Evolutionary conservation across 1,139 yeast genomes (phyloP).

Genomic region (Magnusiomyces sp.): DNA sequence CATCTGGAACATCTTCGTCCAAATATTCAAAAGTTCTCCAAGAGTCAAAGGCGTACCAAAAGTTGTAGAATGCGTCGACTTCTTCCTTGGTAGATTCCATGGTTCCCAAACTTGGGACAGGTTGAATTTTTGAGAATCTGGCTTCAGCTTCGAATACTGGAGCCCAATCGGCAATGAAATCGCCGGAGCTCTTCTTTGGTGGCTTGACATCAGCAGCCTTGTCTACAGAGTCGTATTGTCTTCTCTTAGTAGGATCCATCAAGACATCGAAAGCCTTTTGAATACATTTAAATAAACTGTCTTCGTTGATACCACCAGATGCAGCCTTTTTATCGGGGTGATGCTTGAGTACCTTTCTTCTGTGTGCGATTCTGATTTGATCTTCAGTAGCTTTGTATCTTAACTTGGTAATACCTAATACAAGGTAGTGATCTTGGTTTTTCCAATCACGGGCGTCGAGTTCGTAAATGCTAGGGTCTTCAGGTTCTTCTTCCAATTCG

Average conservation of each 20-base stretch:
- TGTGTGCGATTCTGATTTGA: slow-evolving; percentile 93
- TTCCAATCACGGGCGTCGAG: slow-evolving; percentile 99
- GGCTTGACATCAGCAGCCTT: slow-evolving; percentile 76
- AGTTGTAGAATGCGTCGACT: slow-evolving; percentile 80
- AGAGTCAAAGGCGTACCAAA: slow-evolving; percentile 94
- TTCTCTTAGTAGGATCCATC: slow-evolving; percentile 78
- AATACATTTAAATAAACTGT: slow-evolving; percentile 95
- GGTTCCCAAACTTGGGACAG: slow-evolving; percentile 77
- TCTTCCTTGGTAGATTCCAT: slow-evolving; percentile 63
- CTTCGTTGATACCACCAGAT: slow-evolving; percentile 83
- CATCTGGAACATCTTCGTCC: slow-evolving; percentile 99
- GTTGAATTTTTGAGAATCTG: slow-evolving; percentile 84
- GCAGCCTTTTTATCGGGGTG: slow-evolving; percentile 97
- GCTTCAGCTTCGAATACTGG: slow-evolving; percentile 87
- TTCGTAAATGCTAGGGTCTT: slow-evolving; percentile 57
- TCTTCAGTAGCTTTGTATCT: slow-evolving; percentile 89
- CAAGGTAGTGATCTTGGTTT: slow-evolving; percentile 91
- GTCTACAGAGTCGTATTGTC: slow-evolving; percentile 93
- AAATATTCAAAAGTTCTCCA: slow-evolving; percentile 98
- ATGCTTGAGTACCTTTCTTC: slow-evolving; percentile 92
- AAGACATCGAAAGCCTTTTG: slow-evolving; percentile 93
- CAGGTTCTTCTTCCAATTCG: slow-evolving; percentile 68
- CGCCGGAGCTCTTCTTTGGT: slow-evolving; percentile 52
- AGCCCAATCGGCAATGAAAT: slow-evolving; percentile 86
- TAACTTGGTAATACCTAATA: slow-evolving; percentile 83